Percentiles rank a stretch among this genome's conserved stretches.
Evolutionary conservation across 2,329 filamentous ascomycete species (phyloP).

Genomic region (Colletotrichum sp.): DNA sequence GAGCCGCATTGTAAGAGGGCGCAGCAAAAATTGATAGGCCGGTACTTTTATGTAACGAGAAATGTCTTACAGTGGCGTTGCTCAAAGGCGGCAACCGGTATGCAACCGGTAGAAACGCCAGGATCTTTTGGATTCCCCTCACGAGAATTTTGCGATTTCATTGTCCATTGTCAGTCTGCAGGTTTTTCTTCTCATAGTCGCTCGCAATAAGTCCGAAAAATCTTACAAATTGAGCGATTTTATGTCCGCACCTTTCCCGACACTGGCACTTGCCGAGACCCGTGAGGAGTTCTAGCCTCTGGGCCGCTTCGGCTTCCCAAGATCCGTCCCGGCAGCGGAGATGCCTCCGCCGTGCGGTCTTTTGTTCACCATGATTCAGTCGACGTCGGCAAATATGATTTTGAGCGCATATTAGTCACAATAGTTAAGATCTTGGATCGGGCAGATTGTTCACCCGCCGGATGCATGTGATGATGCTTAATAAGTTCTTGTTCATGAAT

Average conservation of each 20-base stretch:
- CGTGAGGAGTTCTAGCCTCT: background rate
- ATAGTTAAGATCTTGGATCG: background rate
- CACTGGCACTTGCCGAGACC: background rate
- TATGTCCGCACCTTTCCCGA: background rate
- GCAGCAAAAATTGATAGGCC: background rate
- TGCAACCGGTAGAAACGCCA: background rate
- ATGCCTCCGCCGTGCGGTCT: background rate
- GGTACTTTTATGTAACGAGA: conserved; percentile 2
- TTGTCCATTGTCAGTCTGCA: background rate
- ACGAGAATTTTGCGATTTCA: background rate
- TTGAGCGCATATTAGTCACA: background rate
- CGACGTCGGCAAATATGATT: background rate
- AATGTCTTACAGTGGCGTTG: background rate
- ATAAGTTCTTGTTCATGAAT: background rate
- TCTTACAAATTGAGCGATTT: conserved; percentile 7
- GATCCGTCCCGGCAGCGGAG: background rate
- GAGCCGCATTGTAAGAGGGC: background rate
- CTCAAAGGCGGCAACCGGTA: background rate
- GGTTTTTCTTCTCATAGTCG: background rate
- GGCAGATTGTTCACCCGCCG: background rate
- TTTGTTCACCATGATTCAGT: background rate
- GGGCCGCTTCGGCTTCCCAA: background rate
- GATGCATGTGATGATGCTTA: background rate
- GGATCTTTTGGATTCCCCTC: background rate
- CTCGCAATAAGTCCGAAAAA: background rate